phyloP scores from a whole-genome alignment of 768 basidiomycete genomes.

The Tulasnella calospora region DNA sequence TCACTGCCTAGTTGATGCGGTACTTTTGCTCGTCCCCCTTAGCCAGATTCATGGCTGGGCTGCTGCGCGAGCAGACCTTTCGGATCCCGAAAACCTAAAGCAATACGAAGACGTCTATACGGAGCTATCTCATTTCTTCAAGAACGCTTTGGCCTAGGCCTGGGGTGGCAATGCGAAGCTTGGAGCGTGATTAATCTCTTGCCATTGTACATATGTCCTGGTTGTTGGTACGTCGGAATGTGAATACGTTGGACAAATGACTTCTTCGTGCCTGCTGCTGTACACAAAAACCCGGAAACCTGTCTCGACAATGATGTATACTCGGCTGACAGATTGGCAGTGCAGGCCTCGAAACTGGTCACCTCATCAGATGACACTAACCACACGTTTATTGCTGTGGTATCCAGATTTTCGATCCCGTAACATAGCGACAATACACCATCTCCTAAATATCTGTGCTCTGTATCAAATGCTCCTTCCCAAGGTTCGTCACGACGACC shows the following conservation, averaged over 20 bases:
- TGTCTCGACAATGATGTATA: not conserved
- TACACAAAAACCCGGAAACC: not conserved
- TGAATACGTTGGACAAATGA: not conserved
- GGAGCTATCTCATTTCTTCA: conserved; percentile 8
- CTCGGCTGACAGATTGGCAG: not conserved
- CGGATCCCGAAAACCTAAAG: conserved; percentile 24
- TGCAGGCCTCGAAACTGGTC: not conserved
- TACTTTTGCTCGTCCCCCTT: not conserved
- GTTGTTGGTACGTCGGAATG: too few species aligned
- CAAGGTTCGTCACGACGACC: not conserved
- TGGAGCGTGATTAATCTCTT: not conserved
- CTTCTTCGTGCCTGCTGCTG: conserved; percentile 37
- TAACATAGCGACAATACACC: not conserved
- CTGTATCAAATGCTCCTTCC: not conserved
- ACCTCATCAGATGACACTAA: not conserved
- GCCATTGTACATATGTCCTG: not conserved
- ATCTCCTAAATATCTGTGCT: not conserved
- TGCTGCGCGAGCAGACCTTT: conserved; percentile 19
- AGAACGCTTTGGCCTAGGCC: not conserved
- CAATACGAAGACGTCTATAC: conserved; percentile 23
- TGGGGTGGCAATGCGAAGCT: not conserved
- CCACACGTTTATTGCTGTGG: not conserved
- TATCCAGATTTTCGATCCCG: not conserved
- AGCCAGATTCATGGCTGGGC: conserved; percentile 21
- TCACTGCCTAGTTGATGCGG: not conserved